Evolutionary conservation across 495 filamentous ascomycete species (phyloP), one percentile per base, ranked within the genome.

Genomic region (Xylaria telfairii): DNA sequence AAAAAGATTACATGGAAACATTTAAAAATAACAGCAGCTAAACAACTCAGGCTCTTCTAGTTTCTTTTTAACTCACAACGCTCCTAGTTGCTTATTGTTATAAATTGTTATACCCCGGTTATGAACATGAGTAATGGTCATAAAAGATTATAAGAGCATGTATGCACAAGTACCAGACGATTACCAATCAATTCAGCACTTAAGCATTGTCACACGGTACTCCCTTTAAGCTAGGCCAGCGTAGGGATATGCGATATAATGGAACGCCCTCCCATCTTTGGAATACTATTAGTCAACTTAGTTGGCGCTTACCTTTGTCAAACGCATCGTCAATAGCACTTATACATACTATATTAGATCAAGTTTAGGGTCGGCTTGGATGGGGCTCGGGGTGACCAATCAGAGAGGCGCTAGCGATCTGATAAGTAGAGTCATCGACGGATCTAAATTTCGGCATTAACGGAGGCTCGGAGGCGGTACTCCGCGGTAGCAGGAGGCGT

Each of bases 401-500:
- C 26, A 42, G 10, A 53, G 46, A 24, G 64, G 30, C 34, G 47
- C 4, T 47, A 54, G 34, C 47, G 64, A 66, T 66, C 64, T 66
- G 64, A 66, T 66, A 66, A 66, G 34, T 0, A 8, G 64, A 66
- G 47, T 24, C 47, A 66, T 21, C n/a, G 28, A 49, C 64, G 47
- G 64, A 21, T 42, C 24, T 28, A 39, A 24, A 53, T 41, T 30
- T 66, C 64, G 64, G 64, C 47, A 66, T 26, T n/a, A 66, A 47
- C 64, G 64, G 64, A 66, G 49, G 12, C 34, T 6, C 44, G 19
- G 7, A n/a, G n/a, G 19, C 19, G 8, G 64, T 66, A 66, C 64
- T 17, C 21, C 12, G 32, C 19, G 9, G 64, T 42, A 53, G 47
- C 15, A 39, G 21, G 21, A 26, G 10, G 32, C 21, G 10, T 26